phyloP scores from a whole-genome alignment of 306 rosid species.

The Pachyrhizus erosus region DNA sequence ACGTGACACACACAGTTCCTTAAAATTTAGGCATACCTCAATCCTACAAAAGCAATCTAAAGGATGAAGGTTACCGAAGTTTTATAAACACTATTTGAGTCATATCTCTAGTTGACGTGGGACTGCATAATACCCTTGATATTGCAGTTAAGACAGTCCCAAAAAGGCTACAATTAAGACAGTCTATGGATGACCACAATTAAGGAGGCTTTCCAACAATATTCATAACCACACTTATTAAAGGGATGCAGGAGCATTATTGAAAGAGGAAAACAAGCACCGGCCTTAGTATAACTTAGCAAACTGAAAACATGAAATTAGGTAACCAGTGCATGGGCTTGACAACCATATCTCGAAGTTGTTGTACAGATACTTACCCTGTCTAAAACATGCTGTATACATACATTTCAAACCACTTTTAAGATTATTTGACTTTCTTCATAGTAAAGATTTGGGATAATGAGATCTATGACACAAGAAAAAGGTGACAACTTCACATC shows the following conservation, averaged over 20 bases:
- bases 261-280: neutral
- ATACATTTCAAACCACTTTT: neutral
- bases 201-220: too few species aligned
- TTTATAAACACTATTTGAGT: too few species aligned
- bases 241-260: neutral
- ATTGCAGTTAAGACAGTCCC: too few species aligned
- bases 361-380: neutral
- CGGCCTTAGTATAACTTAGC: neutral
- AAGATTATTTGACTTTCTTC: neutral
- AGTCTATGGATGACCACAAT: too few species aligned
- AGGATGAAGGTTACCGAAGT: too few species aligned
- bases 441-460: neutral
- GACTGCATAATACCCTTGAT: too few species aligned
- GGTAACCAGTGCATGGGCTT: neutral
- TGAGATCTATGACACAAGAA: neutral
- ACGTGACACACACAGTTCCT: too few species aligned
- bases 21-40: too few species aligned
- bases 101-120: too few species aligned
- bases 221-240: neutral
- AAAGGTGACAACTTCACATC: neutral
- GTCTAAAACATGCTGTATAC: neutral
- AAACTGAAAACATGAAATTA: neutral
- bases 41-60: too few species aligned
- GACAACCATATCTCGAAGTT: neutral
- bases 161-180: too few species aligned